Evolutionary conservation across 108 stramenopile species (phyloP), one percentile per base, ranked within the genome.

Genomic region (Poteriospumella lacustris): DNA sequence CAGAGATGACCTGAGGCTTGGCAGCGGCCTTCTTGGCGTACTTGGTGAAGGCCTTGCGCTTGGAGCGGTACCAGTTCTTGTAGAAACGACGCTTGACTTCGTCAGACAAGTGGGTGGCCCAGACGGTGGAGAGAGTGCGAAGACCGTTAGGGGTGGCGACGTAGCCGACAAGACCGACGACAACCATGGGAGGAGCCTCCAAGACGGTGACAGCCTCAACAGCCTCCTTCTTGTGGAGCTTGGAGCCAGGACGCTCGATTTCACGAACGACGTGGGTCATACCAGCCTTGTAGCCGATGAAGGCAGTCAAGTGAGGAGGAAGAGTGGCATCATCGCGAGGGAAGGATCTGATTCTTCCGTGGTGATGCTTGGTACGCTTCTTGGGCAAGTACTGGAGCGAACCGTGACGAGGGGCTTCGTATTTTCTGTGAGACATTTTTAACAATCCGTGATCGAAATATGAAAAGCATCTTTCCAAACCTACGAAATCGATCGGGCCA

Each of bases 31-130:
- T 99, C 87, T 94, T 93, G 76, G 96, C 95, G 87, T 99, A 99
- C 88, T 96, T 95, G 90, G 96, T 96, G 92, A 95, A 97, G 73
- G 98, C 98, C 96, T 99, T 99, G 75, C 93, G 90, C 95, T 99
- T 99, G 88, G 89, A 88, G 83, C 89, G 88, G 95, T 95, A 98
- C 98, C 98, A 99, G 92, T 97, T 97, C 96, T 99, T 99, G 97
- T 99, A 99, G 83, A 94, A 90, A 36, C 24, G 91, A 87, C 98
- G 96, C 92, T 94, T 94, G 93, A 96, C 92, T 85, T 97, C 97
- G 80, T 99, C 98, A 77, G 85, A 88, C 83, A 99, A 90, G 84
- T 97, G 95, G 90, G 94, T 92, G 26, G 98, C 95, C 88, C 97
- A 99, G 73, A 99, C 98, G 76, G 98, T 97, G 79, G 95, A 95